Evolutionary conservation across 208 protist species (phyloP), one percentile per base, ranked within the genome.

Genomic region (Trypanosomatidae sp.): DNA sequence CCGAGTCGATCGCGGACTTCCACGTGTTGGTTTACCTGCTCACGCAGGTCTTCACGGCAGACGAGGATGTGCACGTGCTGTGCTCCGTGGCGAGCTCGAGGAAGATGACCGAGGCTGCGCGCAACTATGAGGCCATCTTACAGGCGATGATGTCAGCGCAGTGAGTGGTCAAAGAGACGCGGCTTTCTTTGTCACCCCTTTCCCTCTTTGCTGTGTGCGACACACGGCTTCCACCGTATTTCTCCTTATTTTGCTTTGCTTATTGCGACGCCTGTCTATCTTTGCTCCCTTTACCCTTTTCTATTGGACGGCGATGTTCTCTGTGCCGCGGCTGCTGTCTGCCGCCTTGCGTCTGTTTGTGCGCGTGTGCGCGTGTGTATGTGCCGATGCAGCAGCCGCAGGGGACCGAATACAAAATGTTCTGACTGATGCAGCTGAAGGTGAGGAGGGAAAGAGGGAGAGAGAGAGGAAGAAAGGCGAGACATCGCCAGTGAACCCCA

Each of bases 11-110:
- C 36, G 84, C 89, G 0, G 95, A 98, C 78, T 98, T 97, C 72
- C 95, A 98, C 65, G 86, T 98, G n/a, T 79, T 98, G 39, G 59
- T 98, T 13, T 98, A 93, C 62, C 81, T 98, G 22, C 36, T 80
- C 12, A 82, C 88, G 4, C 85, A 89, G 65, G 46, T 89, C 25
- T 90, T 95, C 46, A 80, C 84, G 2, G 68, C 82, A 3, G 73
- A 80, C 30, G 73, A 91, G 49, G 91, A 96, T 62, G 76, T 96
- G 53, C 80, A 62, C 13, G 64, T 68, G 15, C 73, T 97, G 65
- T 84, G 85, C 60, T 46, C 69, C 3, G 85, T 87, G 19, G 88
- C 86, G 25, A 80, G 69, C 36, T 68, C 74, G 22, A 81, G 78
- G 66, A 66, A 39, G 52, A 88, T 81, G 75, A 84, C 58, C 19